Evolutionary conservation across 345 rosid species (phyloP), one percentile per base, ranked within the genome.

Genomic region (Leavenworthia alabamica): DNA sequence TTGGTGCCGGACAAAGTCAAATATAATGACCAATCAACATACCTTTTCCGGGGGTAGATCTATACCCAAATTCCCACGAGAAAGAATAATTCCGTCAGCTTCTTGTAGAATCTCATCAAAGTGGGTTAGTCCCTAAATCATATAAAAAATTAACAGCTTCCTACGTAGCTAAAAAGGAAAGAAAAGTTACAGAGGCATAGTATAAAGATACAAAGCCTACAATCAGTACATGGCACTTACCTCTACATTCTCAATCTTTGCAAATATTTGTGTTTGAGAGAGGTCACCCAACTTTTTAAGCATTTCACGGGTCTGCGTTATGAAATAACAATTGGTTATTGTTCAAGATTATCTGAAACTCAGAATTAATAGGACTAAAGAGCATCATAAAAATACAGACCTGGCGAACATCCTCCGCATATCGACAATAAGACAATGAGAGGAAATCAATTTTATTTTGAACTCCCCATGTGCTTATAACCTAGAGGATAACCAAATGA

Each of bases 31-130:
- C 48, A 75, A 65, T 39, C 28, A 73, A 62, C 60, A 46, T 27
- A 89, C 97, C 97, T 89, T 93, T 77, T 93, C 99, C 7, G 99
- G 91, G 26, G 99, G 99, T 56, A 93, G 86, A 84, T 89, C 99
- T 28, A 93, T 83, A 26, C 99, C 97, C 86, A 89, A 77, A 79
- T 89, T 93, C 9, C 99, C 99, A 73, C 97, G 91, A 27, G 99
- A 93, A 73, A 93, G 97, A 48, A 93, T 93, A 64, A 93, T 93
- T 7, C 99, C 99, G 77, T 89, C 97, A 49, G 99, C 97, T 82
- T 81, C 99, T 85, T 82, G 88, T 63, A 93, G 86, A 75, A 93
- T 93, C 80, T 93, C 99, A 73, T 93, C 99, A 66, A 93, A 93
- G 76, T 93, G 97, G 56, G 82, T 84, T 60, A 89, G 75, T 44